A percentile compares a stretch with the other conserved stretches of the same genome.
These are phyloP conservation scores for Logfia minima DNA, from an alignment of 129 eudicot species.

Conservation along the genomic window DNA sequence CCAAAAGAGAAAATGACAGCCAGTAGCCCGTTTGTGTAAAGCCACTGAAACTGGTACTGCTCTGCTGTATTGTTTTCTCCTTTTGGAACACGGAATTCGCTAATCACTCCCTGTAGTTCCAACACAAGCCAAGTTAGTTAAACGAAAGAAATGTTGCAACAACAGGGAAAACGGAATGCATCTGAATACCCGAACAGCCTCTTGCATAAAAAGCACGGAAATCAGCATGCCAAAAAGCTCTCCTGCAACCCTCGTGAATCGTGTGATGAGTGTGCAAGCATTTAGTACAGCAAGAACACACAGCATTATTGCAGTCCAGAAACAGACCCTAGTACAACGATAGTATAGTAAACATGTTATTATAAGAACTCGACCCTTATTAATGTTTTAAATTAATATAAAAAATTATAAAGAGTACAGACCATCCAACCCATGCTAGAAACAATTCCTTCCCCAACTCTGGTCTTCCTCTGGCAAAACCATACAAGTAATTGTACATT, in stretches of 20 bases:
- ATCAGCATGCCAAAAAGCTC: conserved; percentile 96
- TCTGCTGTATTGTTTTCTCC: conserved; percentile 40
- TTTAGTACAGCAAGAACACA: conserved; percentile 81
- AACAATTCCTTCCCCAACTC: conserved; percentile 62
- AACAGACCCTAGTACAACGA: conserved; percentile 65
- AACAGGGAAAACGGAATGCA: neutral
- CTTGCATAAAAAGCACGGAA: conserved; percentile 84
- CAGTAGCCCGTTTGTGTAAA: conserved; percentile 70
- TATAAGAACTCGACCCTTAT: neutral
- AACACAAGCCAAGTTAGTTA: conserved; percentile 13
- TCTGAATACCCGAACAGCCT: conserved; percentile 66
- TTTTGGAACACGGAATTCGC: conserved; percentile 64
- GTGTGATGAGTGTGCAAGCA: conserved; percentile 68
- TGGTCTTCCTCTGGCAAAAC: conserved; percentile 53
- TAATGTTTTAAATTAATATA: neutral
- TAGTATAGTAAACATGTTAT: conserved; percentile 5
- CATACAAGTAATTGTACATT: conserved; percentile 72
- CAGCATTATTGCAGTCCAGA: conserved; percentile 80
- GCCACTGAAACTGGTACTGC: conserved; percentile 60
- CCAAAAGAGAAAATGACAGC: conserved; percentile 72
- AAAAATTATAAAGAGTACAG: neutral
- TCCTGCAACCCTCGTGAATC: conserved; percentile 93
- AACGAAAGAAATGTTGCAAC: neutral
- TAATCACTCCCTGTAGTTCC: conserved; percentile 61
- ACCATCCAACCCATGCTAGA: conserved; percentile 96